Conservation (phyloP, 495 filamentous ascomycete genomes). For the Astrocystis sublimbata region DNA sequence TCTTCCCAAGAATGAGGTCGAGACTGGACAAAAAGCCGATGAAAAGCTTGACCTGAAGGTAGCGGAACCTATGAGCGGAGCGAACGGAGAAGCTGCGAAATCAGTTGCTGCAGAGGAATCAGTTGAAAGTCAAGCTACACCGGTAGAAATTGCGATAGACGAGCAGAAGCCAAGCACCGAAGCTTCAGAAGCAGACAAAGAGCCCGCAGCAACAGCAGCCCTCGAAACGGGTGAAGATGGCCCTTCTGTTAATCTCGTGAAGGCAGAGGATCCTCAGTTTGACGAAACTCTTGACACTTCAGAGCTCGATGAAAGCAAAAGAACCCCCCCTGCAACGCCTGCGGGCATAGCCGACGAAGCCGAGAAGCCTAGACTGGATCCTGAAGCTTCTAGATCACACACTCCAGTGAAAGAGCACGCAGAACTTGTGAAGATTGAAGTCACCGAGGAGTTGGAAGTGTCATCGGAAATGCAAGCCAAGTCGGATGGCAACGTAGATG, state of each 20-base stretch:
- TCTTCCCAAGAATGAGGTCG: background rate
- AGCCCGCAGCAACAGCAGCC: background rate
- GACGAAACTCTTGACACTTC: constrained; percentile 9
- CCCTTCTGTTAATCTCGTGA: background rate
- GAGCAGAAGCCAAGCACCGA: background rate
- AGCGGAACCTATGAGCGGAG: background rate
- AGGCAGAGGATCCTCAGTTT: background rate
- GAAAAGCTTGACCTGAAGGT: constrained; percentile 16
- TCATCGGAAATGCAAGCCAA: constrained; percentile 5
- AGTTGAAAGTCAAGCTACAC: background rate
- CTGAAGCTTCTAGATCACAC: background rate
- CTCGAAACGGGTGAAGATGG: background rate
- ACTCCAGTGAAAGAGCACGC: background rate
- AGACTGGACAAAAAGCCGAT: constrained; percentile 17
- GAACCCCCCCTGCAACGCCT: background rate
- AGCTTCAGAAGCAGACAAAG: background rate
- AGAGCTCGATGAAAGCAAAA: background rate
- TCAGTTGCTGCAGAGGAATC: constrained; percentile 21
- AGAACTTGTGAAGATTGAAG: background rate
- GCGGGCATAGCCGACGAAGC: background rate
- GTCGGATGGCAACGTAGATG: constrained; percentile 4
- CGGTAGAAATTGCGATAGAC: background rate
- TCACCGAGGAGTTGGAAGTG: constrained; percentile 6
- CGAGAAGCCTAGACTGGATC: background rate
- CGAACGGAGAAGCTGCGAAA: constrained; percentile 2